phyloP scores from a whole-genome alignment of 2,329 filamentous ascomycete genomes.

The Drechslerella stenobrocha region DNA sequence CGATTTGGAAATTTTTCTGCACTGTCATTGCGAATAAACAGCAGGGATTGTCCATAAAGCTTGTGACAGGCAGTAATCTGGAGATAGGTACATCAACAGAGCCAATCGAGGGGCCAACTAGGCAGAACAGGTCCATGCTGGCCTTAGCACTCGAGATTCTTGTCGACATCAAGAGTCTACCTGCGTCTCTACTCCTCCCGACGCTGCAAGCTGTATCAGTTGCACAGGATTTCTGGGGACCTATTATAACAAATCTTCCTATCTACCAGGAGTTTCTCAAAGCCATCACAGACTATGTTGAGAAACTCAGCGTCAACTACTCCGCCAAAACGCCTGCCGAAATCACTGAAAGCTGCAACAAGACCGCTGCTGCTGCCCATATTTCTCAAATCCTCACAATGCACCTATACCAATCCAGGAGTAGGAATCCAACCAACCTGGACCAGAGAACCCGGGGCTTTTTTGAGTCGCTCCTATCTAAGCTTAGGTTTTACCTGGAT shows the following conservation, averaged over 20 bases:
- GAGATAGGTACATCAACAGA: constrained; percentile 50
- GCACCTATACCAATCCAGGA: constrained; percentile 79
- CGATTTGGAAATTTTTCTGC: constrained; percentile 83
- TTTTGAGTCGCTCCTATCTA: constrained; percentile 71
- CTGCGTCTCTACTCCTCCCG: constrained; percentile 69
- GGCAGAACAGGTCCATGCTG: constrained; percentile 68
- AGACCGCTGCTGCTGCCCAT: constrained; percentile 67
- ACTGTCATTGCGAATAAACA: constrained; percentile 85
- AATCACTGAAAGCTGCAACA: constrained; percentile 57
- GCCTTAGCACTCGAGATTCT: constrained; percentile 72
- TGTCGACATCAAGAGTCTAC: constrained; percentile 66
- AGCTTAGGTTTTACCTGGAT: constrained; percentile 77
- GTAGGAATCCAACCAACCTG: constrained; percentile 58
- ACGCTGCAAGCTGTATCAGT: constrained; percentile 84
- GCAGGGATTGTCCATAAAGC: constrained; percentile 92
- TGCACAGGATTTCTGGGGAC: constrained; percentile 93
- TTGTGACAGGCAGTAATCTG: constrained; percentile 73
- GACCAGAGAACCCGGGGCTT: constrained; percentile 68
- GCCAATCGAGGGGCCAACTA: constrained; percentile 55
- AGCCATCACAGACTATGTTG: constrained; percentile 70
- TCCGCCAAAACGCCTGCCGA: constrained; percentile 51
- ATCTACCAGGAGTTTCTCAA: constrained; percentile 74
- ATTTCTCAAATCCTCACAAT: constrained; percentile 87
- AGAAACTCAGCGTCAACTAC: constrained; percentile 51
- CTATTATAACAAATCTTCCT: constrained; percentile 80